Evolutionary conservation across 2,329 filamentous ascomycete genomes (phyloP), one percentile per base, ranked within the genome.

Genomic region (Alternaria angustiovoidea): DNA sequence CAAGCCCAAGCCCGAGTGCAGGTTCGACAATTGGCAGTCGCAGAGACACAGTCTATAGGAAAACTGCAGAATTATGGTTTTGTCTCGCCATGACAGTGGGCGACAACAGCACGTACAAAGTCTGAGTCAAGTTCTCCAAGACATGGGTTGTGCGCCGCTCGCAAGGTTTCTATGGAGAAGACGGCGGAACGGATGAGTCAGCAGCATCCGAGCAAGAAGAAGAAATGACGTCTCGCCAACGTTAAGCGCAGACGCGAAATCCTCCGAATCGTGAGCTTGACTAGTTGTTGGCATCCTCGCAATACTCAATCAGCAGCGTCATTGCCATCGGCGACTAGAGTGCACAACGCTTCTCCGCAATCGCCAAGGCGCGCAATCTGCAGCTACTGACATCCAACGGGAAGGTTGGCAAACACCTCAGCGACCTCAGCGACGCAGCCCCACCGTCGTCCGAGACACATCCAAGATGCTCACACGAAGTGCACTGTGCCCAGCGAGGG

Each of bases 401-500:
- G 57, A 56, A 59, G 51, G 57, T 59, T 56, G 12, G 46, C 57
- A 42, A 42, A 42, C n/a, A 52, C 48, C 30, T 42, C 55, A 46
- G 46, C 46, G 38, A 41, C 28, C 36, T 51, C 54, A 51, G 28
- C 39, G 52, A 59, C 57, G 51, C 52, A 26, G 43, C 53, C 44
- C 43, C 26, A 39, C 20, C 12, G 41, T 39, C 47, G 28, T 48
- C 28, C n/a, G 46, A 32, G 41, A 48, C 54, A 42, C 42, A 30
- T 12, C 52, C 57, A 69, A 47, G 32, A 78, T 78, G 75, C 73
- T 78, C 52, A 60, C 67, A 49, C 64, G 73, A 53, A 75, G 69
- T 56, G 67, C 70, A 30, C 62, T 78, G 32, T 75, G 71, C 56
- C 72, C 75, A 6, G 69, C 71, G 53, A 61, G 74, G 67, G 69